Conservation (phyloP, 345 rosid species). For the Moricandia moricandioides region DNA sequence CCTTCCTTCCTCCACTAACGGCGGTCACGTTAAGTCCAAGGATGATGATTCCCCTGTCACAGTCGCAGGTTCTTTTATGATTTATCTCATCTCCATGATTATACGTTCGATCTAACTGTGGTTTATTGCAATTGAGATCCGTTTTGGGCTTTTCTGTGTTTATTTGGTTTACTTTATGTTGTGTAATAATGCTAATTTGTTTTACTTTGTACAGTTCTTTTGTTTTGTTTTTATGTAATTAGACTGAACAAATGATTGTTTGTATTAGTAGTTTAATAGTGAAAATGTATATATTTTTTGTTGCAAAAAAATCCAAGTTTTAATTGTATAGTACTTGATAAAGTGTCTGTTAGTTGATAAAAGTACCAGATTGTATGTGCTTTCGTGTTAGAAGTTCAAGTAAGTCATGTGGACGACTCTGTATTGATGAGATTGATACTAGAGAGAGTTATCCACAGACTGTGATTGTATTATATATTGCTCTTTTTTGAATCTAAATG, state of each 20-base stretch:
- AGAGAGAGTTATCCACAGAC: not conserved
- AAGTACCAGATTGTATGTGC: not conserved
- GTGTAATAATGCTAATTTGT: not conserved
- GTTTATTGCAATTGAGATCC: conserved; percentile 21
- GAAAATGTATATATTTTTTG: not conserved
- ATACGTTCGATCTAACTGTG: conserved; percentile 2
- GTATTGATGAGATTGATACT: not conserved
- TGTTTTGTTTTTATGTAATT: not conserved
- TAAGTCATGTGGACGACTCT: not conserved
- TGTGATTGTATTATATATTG: not conserved
- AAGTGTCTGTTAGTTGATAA: not conserved
- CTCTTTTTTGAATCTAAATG: not conserved
- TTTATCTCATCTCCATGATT: not conserved
- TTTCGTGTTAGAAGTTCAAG: not conserved
- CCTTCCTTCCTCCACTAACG: conserved; percentile 39
- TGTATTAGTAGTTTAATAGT: conserved; percentile 1
- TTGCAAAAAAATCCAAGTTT: not conserved
- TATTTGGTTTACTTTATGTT: not conserved
- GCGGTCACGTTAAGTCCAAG: conserved; percentile 55
- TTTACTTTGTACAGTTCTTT: not conserved
- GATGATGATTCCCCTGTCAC: conserved; percentile 93
- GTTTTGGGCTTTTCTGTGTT: not conserved
- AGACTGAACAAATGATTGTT: not conserved
- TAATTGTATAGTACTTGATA: not conserved
- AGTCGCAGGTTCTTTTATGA: conserved; percentile 56